Percentiles rank a stretch among this genome's conserved stretches.
phyloP scores from a whole-genome alignment of 352 stramenopile genomes.

The Globisporangium spinosum region DNA sequence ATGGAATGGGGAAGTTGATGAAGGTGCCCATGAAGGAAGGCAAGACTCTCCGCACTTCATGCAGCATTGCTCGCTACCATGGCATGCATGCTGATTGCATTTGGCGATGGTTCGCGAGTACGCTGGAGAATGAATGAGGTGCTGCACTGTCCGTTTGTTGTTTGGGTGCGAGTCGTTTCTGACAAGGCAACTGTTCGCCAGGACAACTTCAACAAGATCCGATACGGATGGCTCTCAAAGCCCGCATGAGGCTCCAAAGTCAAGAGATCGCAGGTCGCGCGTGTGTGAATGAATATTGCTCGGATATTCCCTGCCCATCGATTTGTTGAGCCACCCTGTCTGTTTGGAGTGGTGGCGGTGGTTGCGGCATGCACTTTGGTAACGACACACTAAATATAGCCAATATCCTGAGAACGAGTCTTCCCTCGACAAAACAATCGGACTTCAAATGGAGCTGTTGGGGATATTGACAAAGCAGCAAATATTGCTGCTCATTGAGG shows the following conservation, averaged over 20 bases:
- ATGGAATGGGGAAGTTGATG: neutral
- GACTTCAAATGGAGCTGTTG: neutral
- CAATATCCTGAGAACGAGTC: neutral
- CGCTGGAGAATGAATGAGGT: no score
- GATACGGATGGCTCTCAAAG: neutral
- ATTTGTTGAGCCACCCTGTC: neutral
- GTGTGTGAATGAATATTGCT: neutral
- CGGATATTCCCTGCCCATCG: neutral
- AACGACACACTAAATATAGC: neutral
- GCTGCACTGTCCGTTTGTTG: neutral
- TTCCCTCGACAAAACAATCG: neutral
- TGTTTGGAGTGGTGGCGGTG: neutral
- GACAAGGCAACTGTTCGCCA: neutral
- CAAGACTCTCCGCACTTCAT: neutral
- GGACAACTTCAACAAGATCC: conserved; percentile 5
- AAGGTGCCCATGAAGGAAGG: neutral
- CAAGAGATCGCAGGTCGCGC: neutral
- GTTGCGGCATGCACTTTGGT: neutral
- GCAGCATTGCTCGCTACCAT: neutral
- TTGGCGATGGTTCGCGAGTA: neutral
- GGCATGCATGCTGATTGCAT: neutral
- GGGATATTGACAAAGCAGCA: neutral
- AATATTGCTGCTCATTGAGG: neutral
- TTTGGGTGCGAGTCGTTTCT: neutral
- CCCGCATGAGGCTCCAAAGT: neutral